Conservation (phyloP, 1,139 yeast genomes). For the Wickerhamiella pararugosa region DNA sequence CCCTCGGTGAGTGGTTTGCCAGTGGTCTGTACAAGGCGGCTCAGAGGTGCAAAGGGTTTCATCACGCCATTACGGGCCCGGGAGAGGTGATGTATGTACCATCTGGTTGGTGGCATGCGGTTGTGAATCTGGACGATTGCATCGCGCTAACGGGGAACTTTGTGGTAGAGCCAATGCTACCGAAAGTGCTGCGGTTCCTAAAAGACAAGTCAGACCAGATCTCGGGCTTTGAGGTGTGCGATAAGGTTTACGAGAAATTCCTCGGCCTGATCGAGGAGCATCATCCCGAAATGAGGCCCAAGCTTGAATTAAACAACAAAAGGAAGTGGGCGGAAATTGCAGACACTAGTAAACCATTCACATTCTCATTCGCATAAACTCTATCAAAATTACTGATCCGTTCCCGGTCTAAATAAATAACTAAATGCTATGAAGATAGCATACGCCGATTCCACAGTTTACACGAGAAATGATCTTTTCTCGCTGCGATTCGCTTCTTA, state of each 20-base stretch:
- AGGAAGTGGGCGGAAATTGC: slow-evolving; percentile 3
- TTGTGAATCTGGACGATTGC: slow-evolving; percentile 63
- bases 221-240: slow-evolving; percentile 48
- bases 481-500: not conserved
- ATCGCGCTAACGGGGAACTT: slow-evolving; percentile 74
- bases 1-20: slow-evolving; percentile 81
- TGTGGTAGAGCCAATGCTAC: slow-evolving; percentile 44
- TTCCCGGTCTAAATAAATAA: not conserved
- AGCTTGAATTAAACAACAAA: not conserved
- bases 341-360: slow-evolving; percentile 13
- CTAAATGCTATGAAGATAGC: not conserved
- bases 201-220: slow-evolving; percentile 53
- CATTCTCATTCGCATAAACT: slow-evolving; percentile 18
- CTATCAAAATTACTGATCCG: not conserved
- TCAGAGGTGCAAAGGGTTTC: slow-evolving; percentile 28
- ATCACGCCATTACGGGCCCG: slow-evolving; percentile 60
- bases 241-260: slow-evolving; percentile 16
- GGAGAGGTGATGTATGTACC: slow-evolving; percentile 86
- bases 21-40: slow-evolving; percentile 67
- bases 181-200: slow-evolving; percentile 48
- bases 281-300: slow-evolving; percentile 4
- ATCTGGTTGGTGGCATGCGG: slow-evolving; percentile 93
- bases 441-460: not conserved
- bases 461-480: not conserved
- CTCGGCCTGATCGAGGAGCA: slow-evolving; percentile 8